Evolutionary conservation across 805 yeast species (phyloP).

Genomic region (Candida railenensis): DNA sequence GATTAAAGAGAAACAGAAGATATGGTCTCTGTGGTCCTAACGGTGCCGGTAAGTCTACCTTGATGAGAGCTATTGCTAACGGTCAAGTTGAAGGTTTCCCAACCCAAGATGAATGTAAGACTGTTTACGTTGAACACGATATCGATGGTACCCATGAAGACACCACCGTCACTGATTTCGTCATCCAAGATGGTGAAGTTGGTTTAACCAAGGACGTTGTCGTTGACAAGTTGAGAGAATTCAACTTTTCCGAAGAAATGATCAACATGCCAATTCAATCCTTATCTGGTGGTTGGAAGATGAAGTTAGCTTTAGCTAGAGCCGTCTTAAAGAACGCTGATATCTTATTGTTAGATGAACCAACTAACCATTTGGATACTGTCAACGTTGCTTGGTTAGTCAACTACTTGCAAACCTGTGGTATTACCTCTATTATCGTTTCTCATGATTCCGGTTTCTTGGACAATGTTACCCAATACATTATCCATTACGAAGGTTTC

Average conservation of each 20-base stretch:
- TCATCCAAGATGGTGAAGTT: slow-evolving; percentile 75
- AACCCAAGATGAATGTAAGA: slow-evolving; percentile 97
- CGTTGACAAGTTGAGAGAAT: slow-evolving; percentile 75
- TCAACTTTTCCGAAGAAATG: slow-evolving; percentile 94
- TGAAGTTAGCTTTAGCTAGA: slow-evolving; percentile 99
- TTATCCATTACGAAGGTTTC: slow-evolving; percentile 99
- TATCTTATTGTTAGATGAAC: slow-evolving; percentile 97
- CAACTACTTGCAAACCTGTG: slow-evolving; percentile 98
- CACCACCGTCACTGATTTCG: slow-evolving; percentile 90
- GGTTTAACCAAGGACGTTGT: slow-evolving; percentile 72
- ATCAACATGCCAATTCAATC: slow-evolving; percentile 90
- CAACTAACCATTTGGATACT: slow-evolving; percentile 99
- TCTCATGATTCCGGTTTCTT: slow-evolving; percentile 99
- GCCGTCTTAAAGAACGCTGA: slow-evolving; percentile 99
- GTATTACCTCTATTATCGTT: slow-evolving; percentile 96
- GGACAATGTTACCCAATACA: slow-evolving; percentile 95
- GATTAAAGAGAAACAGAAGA: slow-evolving; percentile 98
- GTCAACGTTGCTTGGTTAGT: slow-evolving; percentile 99
- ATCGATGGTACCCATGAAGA: slow-evolving; percentile 96
- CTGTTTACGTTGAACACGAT: slow-evolving; percentile 99
- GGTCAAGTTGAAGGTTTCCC: slow-evolving; percentile 99
- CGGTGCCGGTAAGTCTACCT: slow-evolving; percentile 54
- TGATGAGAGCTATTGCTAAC: slow-evolving; percentile 96
- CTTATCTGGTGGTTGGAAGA: slow-evolving; percentile 99
- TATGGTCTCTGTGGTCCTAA: slow-evolving; percentile 86